Evolutionary conservation across 768 basidiomycete species (phyloP).

Genomic region (Phanerodontia chrysosporium): DNA sequence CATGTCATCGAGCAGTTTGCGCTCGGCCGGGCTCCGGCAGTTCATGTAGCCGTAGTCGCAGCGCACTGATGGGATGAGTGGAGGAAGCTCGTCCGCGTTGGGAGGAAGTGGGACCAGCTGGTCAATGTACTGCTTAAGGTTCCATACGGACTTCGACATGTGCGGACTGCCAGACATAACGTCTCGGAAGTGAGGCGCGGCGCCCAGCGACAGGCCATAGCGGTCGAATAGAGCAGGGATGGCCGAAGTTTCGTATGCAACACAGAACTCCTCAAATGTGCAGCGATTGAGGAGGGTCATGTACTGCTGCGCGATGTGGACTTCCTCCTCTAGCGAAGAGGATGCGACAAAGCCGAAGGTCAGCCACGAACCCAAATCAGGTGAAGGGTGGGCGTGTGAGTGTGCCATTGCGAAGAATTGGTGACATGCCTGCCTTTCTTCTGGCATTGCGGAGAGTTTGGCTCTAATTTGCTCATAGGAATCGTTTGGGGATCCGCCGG

Average conservation of each 20-base stretch:
- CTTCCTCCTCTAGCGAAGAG: neutral
- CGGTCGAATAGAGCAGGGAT: constrained; percentile 26
- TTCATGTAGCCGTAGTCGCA: constrained; percentile 36
- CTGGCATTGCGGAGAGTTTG: neutral
- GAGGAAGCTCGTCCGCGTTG: neutral
- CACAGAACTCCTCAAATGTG: constrained; percentile 33
- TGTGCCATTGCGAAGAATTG: neutral
- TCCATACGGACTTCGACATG: constrained; percentile 31
- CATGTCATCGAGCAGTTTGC: constrained; percentile 24
- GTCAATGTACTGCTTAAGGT: constrained; percentile 29
- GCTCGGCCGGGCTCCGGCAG: constrained; percentile 26
- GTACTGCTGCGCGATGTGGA: constrained; percentile 16
- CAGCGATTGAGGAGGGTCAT: constrained; percentile 22
- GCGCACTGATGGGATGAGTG: constrained; percentile 10
- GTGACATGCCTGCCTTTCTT: neutral
- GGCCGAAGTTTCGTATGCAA: constrained; percentile 21
- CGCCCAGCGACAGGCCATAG: constrained; percentile 11
- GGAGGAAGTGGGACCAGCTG: too few relatives aligned
- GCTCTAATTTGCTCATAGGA: neutral
- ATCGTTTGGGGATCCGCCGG: neutral
- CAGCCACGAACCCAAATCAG: constrained; percentile 3
- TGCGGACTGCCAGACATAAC: constrained; percentile 21
- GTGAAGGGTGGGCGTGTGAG: neutral
- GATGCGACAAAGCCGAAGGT: constrained; percentile 17
- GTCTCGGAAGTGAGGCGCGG: constrained; percentile 16